Evolutionary conservation across 306 rosid genomes (phyloP).

Genomic region (Sechiopsis laciniata): DNA sequence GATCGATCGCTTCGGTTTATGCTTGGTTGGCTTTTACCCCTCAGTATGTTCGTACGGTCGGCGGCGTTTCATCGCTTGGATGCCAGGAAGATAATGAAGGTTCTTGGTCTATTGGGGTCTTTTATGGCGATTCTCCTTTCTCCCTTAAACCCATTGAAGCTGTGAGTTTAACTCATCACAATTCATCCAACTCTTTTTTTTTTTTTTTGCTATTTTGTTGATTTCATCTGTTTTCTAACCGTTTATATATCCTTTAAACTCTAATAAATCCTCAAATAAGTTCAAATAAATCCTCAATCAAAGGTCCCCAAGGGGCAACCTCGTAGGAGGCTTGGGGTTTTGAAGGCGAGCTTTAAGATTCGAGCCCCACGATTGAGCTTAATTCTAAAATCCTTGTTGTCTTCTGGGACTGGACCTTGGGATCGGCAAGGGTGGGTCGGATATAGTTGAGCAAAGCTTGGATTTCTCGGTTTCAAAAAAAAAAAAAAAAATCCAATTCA

Average conservation of each 20-base stretch:
- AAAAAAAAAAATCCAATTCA: too few species aligned
- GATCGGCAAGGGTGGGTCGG: too few species aligned
- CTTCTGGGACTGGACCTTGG: too few species aligned
- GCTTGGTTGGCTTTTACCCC: slow-evolving; percentile 83
- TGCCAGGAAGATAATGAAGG: slow-evolving; percentile 96
- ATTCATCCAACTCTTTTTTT: neutral
- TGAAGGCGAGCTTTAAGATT: too few species aligned
- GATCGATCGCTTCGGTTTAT: slow-evolving; percentile 67
- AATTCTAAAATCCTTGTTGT: too few species aligned
- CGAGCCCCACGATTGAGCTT: too few species aligned
- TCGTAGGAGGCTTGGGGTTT: too few species aligned
- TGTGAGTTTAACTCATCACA: slow-evolving; percentile 35
- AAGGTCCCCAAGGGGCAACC: too few species aligned
- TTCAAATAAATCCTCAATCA: too few species aligned
- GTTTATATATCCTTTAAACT: neutral
- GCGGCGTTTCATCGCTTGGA: slow-evolving; percentile 38
- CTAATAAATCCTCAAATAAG: too few species aligned
- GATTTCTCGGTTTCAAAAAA: too few species aligned
- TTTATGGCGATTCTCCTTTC: slow-evolving; percentile 82
- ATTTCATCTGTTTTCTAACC: neutral
- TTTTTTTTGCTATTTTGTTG: neutral
- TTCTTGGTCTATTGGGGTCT: slow-evolving; percentile 93
- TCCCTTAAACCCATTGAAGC: slow-evolving; percentile 77
- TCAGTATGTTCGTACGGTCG: slow-evolving; percentile 32
- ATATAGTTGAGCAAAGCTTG: too few species aligned